These are phyloP conservation scores for Trypanosoma grayi DNA, from an alignment of 208 protist genomes.

Conservation along the genomic window DNA sequence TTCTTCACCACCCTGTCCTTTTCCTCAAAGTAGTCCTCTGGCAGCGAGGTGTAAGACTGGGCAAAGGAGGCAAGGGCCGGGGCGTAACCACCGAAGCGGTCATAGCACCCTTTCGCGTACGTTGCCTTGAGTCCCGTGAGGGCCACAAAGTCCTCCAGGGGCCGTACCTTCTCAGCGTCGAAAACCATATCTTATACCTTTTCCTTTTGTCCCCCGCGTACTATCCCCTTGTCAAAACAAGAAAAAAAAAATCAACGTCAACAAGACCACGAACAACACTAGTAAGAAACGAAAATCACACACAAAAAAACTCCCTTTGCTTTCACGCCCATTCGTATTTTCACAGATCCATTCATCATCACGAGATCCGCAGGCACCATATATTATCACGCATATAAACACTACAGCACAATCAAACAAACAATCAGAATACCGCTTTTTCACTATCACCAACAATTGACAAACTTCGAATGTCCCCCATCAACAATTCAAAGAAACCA, in stretches of 20 bases:
- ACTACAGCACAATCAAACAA: neutral
- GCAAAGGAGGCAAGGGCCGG: slow-evolving; percentile 76
- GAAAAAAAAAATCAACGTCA: slow-evolving; percentile 17
- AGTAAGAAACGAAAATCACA: slow-evolving; percentile 4
- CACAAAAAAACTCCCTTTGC: slow-evolving; percentile 6
- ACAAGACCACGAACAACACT: slow-evolving; percentile 8
- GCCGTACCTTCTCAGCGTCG: slow-evolving; percentile 17
- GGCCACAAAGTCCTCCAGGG: slow-evolving; percentile 44
- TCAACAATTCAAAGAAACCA: slow-evolving; percentile 1
- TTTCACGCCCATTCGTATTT: neutral
- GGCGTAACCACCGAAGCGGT: slow-evolving; percentile 51
- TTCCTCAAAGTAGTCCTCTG: slow-evolving; percentile 57
- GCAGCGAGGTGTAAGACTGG: slow-evolving; percentile 55
- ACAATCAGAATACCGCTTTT: neutral
- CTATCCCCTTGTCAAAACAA: neutral
- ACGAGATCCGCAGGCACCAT: too few relatives aligned
- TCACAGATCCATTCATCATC: neutral
- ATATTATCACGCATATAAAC: too few relatives aligned
- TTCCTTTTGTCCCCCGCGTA: neutral
- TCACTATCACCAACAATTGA: neutral
- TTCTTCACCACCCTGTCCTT: slow-evolving; percentile 30
- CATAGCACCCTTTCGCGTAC: slow-evolving; percentile 60
- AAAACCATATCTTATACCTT: slow-evolving; percentile 1
- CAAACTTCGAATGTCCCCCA: neutral
- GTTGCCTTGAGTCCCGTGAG: slow-evolving; percentile 61